Base-by-base conservation (phyloP, 768 basidiomycete genomes). In the Grammothele lineata region DNA sequence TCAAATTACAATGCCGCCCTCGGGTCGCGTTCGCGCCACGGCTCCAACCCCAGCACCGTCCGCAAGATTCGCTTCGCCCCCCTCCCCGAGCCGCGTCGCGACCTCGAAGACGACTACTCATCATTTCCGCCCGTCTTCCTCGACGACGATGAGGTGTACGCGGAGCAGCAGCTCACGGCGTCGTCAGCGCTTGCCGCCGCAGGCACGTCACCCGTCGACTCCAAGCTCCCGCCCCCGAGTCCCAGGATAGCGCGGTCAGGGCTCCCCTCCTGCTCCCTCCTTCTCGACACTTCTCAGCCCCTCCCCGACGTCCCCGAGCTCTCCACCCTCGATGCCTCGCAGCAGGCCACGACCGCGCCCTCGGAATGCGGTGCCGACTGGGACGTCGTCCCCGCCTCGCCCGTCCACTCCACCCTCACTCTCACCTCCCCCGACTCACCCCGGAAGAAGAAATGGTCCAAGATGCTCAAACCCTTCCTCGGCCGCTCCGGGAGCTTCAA, bases 31-130 rank as follows among this genome's bases (percentile, higher is more conserved):
- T 43, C 47, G 18, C 58, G 50, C 40, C 30, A 40, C 22, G 50
- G 45, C 51, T 50, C 57, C 36, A 26, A 40, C 36, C 43, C 52
- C 27, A 22, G 39, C 48, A 47, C 55, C 4, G 52, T 57, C 8
- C 62, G 64, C 25, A 66, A 69, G 38, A 92, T 93, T 49, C 79
- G 87, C 50, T 93, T 93, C 53, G 91, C 92, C 0, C 92, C 92
- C 1, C 76, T 93, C 15, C 92, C 92, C 1, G 85, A 87, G 56
- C 86, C 87, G 1, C 72, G 78, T 19, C 73, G 78, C 41, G 73
- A 76, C 41, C n/a, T n/a, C n/a, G 71, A 74, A 54, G 51, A 67
- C n/a, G 66, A 67, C 21, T n/a, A n/a, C n/a, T n/a, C n/a, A n/a
- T n/a, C n/a, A n/a, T 60, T 72, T 17, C 56, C 62, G 17, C 48